Conservation (phyloP, 768 basidiomycete species). For the Trametes punicea region DNA sequence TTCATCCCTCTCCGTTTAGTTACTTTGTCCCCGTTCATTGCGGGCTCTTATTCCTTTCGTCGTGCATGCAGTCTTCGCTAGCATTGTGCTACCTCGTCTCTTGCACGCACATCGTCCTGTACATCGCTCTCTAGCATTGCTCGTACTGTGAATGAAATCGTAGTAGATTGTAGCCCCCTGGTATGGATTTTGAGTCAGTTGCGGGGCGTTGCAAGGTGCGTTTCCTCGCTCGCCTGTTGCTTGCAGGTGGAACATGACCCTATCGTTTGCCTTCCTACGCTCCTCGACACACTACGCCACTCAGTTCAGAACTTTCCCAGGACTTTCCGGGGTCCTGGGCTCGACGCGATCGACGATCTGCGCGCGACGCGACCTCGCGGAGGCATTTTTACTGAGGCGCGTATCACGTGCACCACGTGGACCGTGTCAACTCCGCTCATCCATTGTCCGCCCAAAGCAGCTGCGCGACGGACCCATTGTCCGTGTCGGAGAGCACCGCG, state of each 20-base stretch:
- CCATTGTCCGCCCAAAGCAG: constrained; percentile 13
- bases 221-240: not conserved
- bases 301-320: not conserved
- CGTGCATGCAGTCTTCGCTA: constrained; percentile 3
- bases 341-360: constrained; percentile 1
- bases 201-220: not conserved
- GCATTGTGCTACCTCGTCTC: constrained; percentile 5
- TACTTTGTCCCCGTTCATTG: not conserved
- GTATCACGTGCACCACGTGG: constrained; percentile 20
- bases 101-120: not conserved
- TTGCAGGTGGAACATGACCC: not conserved
- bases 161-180: not conserved
- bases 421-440: constrained; percentile 19
- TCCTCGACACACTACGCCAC: not conserved
- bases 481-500: not conserved
- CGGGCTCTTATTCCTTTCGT: not conserved
- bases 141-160: not conserved
- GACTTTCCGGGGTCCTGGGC: not conserved
- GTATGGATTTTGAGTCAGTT: not conserved
- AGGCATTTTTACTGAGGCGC: constrained; percentile 2
- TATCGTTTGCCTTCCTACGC: not conserved
- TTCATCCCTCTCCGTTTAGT: not conserved
- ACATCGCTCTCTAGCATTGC: not conserved
- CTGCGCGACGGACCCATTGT: not conserved
- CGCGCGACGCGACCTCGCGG: constrained; percentile 3